Evolutionary conservation across 768 basidiomycete species (phyloP), one percentile per base, ranked within the genome.

Genomic region (Cystofilobasidium macerans): DNA sequence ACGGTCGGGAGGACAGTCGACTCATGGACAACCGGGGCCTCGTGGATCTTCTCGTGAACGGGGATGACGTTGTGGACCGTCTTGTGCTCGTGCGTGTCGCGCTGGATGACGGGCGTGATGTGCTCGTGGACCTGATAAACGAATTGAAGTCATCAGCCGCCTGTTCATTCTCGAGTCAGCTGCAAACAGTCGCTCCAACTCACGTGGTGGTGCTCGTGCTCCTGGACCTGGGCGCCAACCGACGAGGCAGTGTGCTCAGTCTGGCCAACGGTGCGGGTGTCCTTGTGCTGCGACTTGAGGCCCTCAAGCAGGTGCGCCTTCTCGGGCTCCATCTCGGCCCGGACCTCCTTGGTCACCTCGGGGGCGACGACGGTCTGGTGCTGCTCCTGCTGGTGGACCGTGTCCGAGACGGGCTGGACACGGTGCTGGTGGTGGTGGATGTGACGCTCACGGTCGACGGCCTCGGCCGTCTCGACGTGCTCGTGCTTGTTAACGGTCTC

Each of bases 141-240:
- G 35, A 71, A 70, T 65, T 72, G 70, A 71, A 64, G 22, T 18
- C 20, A 35, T 22, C n/a, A 33, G 24, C 22, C 42, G 62, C 61
- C 57, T 58, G n/a, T 11, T 38, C 14, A 48, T 26, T 16, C 40
- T 18, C 28, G 24, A 0, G 45, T 12, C 1, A 60, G 18, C 36
- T 4, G 35, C 0, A 40, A 38, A 28, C 16, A 26, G 28, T 40
- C 28, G 20, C 30, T n/a, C 51, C 69, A 61, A 24, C 70, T 69
- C 42, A 74, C n/a, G 72, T 75, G 74, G 73, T 75, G 76, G 72
- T 76, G 75, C 61, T 75, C 73, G 69, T 77, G 76, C 70, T 76
- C 71, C 71, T 73, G 72, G 54, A 56, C 70, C 24, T 62, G 40
- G n/a, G 58, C 56, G 47, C 72, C 74, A 53, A 73, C 64, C 66